phyloP scores from a whole-genome alignment of 164 flowering plant species.

The Tinospora cordifolia region DNA sequence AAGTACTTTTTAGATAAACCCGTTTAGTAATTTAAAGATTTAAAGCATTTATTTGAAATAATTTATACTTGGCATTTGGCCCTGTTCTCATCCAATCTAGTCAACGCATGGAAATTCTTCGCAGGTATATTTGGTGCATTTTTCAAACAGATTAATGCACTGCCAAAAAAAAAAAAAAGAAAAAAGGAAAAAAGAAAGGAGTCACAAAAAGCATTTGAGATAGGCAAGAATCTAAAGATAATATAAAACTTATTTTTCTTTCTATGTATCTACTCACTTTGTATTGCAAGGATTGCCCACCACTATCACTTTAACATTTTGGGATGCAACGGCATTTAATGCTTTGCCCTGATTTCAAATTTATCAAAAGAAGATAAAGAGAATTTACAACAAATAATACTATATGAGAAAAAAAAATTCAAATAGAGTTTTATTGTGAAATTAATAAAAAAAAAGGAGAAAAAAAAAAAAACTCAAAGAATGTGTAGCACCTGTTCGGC shows the following conservation, averaged over 20 bases:
- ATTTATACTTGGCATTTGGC: conserved; percentile 84
- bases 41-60: neutral
- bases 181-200: conserved; percentile 4
- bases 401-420: neutral
- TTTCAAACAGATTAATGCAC: conserved; percentile 88
- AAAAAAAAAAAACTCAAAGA: conserved; percentile 3
- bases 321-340: conserved; percentile 85
- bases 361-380: conserved; percentile 6
- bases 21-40: too few species aligned
- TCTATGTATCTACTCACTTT: conserved; percentile 43
- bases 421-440: neutral
- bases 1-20: neutral
- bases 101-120: conserved; percentile 91
- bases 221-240: too few species aligned
- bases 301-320: conserved; percentile 82
- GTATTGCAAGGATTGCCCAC: conserved; percentile 99
- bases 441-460: neutral
- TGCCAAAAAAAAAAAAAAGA: conserved; percentile 26
- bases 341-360: conserved; percentile 60
- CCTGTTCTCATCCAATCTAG: conserved; percentile 92
- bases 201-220: conserved; percentile 9
- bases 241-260: neutral
- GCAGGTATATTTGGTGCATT: conserved; percentile 92
- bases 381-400: neutral
- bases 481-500: conserved; percentile 66